phyloP scores from a whole-genome alignment of 306 rosid species.

The Lathyrus tuberosus region DNA sequence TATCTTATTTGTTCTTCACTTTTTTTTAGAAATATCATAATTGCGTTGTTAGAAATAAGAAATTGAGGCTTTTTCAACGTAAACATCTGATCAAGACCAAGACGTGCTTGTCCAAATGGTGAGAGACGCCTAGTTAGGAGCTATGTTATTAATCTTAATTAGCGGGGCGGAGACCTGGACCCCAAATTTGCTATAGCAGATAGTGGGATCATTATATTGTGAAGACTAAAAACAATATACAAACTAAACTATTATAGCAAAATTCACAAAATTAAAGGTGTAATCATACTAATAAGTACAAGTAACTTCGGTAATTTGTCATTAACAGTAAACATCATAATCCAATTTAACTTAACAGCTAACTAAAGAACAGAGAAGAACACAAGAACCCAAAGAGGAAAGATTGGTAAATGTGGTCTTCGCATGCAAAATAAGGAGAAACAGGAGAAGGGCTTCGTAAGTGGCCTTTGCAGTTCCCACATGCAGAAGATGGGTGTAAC shows the following conservation, averaged over 20 bases:
- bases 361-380: neutral
- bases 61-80: conserved; percentile 12
- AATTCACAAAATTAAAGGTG: neutral
- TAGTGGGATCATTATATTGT: neutral
- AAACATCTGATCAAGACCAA: neutral
- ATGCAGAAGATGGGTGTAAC: neutral
- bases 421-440: neutral
- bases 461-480: neutral
- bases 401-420: neutral
- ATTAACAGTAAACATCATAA: neutral
- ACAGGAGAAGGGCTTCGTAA: neutral
- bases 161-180: neutral
- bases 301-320: neutral
- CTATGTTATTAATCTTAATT: neutral
- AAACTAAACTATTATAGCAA: neutral
- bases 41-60: conserved; percentile 7
- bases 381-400: neutral
- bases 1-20: neutral
- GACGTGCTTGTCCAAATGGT: neutral
- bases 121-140: neutral
- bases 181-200: neutral
- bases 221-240: neutral
- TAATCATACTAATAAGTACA: neutral
- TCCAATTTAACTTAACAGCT: neutral
- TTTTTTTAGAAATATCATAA: neutral